Evolutionary conservation across 2,329 filamentous ascomycete species (phyloP), one percentile per base, ranked within the genome.

Genomic region (Tolypocladium endophyticum): DNA sequence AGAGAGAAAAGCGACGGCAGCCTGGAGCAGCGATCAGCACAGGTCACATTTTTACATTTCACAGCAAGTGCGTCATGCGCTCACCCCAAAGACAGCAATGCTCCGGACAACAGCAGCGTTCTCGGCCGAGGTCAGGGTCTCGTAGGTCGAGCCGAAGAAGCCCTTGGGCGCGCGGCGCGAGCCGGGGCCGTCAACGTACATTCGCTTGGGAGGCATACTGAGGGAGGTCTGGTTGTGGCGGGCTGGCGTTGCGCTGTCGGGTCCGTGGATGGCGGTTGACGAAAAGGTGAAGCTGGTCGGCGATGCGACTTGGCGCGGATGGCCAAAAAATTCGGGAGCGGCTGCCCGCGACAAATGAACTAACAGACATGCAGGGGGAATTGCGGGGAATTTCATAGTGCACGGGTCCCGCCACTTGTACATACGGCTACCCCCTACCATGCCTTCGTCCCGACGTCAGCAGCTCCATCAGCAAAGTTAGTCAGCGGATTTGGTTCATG

Each of bases 61-160:
- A n/a, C 47, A 2, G 59, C 35, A 16, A 18, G 16, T 25, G 43
- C 25, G 38, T 25, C 23, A 28, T 35, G 33, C 52, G 77, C 86
- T 71, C 79, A 89, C 86, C 59, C 85, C 86, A 69, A 89, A 89
- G 67, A 88, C 72, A 64, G 83, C 78, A 65, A 89, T 75, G 70
- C 86, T 88, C 67, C 84, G 81, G 61, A 89, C 86, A 60, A 89
- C 81, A 60, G 85, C 81, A 56, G 84, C 80, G 73, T 90, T 89
- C 70, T 90, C 87, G 39, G 86, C 73, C 35, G 82, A 81, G 59
- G 85, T 88, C 68, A 89, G 69, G 64, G 83, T 77, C 62, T 81
- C 79, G 73, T 88, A 89, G 64, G 82, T 78, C 60, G 77, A 78
- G 66, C 76, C 77, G 64, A 88, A 65, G 72, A 83, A 79, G 63